A percentile compares a stretch with the other conserved stretches of the same genome.
phyloP scores from a whole-genome alignment of 75 land plant species.

The Chamaecyparis obtusa region DNA sequence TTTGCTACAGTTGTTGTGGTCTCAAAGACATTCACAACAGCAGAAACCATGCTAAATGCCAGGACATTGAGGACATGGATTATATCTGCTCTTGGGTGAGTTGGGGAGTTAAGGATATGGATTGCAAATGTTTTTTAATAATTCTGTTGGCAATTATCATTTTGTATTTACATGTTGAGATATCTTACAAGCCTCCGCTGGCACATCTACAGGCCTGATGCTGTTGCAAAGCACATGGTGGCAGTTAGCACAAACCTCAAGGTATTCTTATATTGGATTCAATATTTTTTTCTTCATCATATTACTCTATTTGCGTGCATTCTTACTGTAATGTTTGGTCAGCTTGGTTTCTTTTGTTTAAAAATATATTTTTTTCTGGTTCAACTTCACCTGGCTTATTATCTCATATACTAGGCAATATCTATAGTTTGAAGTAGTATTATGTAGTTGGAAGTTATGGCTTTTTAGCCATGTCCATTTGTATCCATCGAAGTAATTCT shows the following conservation, averaged over 20 bases:
- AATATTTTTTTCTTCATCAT: background rate
- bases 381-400: background rate
- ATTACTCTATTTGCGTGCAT: background rate
- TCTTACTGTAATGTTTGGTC: background rate
- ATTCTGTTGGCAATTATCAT: background rate
- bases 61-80: slow-evolving; percentile 93
- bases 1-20: slow-evolving; percentile 80
- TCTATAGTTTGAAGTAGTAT: background rate
- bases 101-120: background rate
- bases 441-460: background rate
- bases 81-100: slow-evolving; percentile 82
- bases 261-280: slow-evolving; percentile 31
- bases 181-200: background rate
- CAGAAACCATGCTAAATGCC: slow-evolving; percentile 98
- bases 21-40: slow-evolving; percentile 97
- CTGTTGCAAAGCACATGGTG: slow-evolving; percentile 97
- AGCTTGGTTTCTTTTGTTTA: background rate
- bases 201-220: slow-evolving; percentile 50
- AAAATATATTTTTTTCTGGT: background rate
- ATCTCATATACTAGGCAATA: background rate
- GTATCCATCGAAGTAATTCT: background rate
- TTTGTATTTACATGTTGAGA: background rate
- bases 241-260: slow-evolving; percentile 93
- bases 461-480: background rate
- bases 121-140: background rate